phyloP scores from a whole-genome alignment of 78 protist species.

The Dictyostelium brefeldianum region DNA sequence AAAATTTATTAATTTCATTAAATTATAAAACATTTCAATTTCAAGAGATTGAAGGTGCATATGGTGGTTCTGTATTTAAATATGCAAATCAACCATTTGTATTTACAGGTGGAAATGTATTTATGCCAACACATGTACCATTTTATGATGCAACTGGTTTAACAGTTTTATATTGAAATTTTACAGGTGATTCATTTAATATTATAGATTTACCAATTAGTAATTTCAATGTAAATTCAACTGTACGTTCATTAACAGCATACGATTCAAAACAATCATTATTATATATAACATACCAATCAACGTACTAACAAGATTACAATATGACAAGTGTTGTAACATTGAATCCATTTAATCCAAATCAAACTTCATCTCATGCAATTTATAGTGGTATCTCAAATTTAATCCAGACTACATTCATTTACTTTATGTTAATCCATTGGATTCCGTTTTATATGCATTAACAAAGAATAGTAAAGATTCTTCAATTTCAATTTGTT shows the following conservation, averaged over 20 bases:
- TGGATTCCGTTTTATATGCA: too few species aligned
- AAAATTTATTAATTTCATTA: not conserved
- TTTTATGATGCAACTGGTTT: not conserved
- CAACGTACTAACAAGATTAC: not conserved
- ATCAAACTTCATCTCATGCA: not conserved
- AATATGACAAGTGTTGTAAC: not conserved
- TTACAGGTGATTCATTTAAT: not conserved
- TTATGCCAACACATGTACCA: not conserved
- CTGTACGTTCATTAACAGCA: not conserved
- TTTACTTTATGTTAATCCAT: not conserved
- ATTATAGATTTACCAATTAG: not conserved
- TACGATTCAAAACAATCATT: not conserved
- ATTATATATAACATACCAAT: not conserved
- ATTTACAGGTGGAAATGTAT: not conserved
- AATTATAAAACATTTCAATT: not conserved
- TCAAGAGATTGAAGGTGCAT: not conserved
- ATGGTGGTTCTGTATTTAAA: not conserved
- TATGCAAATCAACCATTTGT: not conserved
- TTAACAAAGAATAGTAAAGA: too few species aligned
- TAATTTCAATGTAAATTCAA: not conserved
- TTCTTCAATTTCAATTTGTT: not conserved
- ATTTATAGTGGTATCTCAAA: not conserved
- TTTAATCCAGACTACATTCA: not conserved
- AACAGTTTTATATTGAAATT: not conserved
- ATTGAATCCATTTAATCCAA: not conserved